Conservation (phyloP, 495 filamentous ascomycete genomes). For the Penicillium cinerascens region DNA sequence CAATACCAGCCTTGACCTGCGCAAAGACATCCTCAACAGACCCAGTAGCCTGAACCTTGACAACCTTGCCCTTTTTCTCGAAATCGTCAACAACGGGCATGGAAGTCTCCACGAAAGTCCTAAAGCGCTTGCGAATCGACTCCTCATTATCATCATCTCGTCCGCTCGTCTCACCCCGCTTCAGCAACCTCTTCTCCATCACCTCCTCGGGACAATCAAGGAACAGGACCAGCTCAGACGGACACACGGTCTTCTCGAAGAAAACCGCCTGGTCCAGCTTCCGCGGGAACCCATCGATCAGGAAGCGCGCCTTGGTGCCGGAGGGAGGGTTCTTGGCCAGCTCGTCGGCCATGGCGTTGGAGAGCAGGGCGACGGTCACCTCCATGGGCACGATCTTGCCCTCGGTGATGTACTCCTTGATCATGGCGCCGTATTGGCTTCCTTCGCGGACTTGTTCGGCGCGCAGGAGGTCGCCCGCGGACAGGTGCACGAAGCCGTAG, state of each 20-base stretch:
- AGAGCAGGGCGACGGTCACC: conserved; percentile 88
- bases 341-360: conserved; percentile 79
- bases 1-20: conserved; percentile 56
- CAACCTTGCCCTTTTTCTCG: conserved; percentile 70
- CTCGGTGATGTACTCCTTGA: conserved; percentile 84
- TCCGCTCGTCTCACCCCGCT: conserved; percentile 88
- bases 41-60: conserved; percentile 67
- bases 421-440: conserved; percentile 83
- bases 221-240: conserved; percentile 79
- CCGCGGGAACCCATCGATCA: conserved; percentile 93
- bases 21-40: conserved; percentile 71
- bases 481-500: conserved; percentile 89
- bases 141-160: conserved; percentile 91
- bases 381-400: conserved; percentile 98
- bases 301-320: conserved; percentile 55
- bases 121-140: conserved; percentile 92
- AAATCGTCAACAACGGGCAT: conserved; percentile 94
- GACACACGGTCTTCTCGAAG: conserved; percentile 87
- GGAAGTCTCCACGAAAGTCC: conserved; percentile 87
- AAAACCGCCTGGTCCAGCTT: conserved; percentile 94
- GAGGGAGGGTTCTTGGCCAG: conserved; percentile 34
- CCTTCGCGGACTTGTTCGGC: conserved; percentile 86
- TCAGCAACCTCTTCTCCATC: conserved; percentile 77
- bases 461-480: conserved; percentile 88
- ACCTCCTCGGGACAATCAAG: conserved; percentile 85